A percentile compares a stretch with the other conserved stretches of the same genome.
These are phyloP conservation scores for Hyphopichia homilentoma DNA, from an alignment of 805 yeast species.

Conservation along the genomic window DNA sequence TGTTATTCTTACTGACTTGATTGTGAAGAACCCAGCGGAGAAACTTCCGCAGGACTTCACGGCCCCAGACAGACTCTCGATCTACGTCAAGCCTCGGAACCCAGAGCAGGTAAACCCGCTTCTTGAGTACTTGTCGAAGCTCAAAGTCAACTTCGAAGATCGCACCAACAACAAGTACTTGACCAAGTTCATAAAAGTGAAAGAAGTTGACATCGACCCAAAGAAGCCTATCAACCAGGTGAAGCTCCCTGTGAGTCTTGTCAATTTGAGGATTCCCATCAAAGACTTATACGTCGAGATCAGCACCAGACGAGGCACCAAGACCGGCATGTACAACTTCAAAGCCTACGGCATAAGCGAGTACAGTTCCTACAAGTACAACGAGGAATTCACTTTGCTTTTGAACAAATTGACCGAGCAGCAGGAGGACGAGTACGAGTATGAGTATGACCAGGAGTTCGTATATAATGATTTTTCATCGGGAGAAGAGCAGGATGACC, in stretches of 20 bases:
- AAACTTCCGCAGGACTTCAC: constrained; percentile 5
- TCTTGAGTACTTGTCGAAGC: constrained; percentile 13
- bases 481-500: neutral
- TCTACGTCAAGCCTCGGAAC: constrained; percentile 29
- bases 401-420: constrained; percentile 7
- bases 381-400: constrained; percentile 17
- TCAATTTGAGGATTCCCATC: constrained; percentile 28
- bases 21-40: constrained; percentile 15
- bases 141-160: constrained; percentile 8
- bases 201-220: constrained; percentile 15
- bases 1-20: constrained; percentile 32
- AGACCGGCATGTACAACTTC: constrained; percentile 13
- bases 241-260: constrained; percentile 28
- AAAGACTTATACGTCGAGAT: constrained; percentile 32
- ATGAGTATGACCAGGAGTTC: neutral
- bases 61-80: constrained; percentile 16
- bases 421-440: neutral
- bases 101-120: constrained; percentile 13
- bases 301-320: constrained; percentile 6
- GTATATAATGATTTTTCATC: neutral
- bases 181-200: constrained; percentile 27
- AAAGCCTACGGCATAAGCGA: constrained; percentile 31
- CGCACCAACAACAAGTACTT: constrained; percentile 20
- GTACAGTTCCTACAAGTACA: constrained; percentile 18
- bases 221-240: constrained; percentile 19